These are phyloP conservation scores for Sporothrix globosa DNA, from an alignment of 2,329 filamentous ascomycete species.

Conservation along the genomic window DNA sequence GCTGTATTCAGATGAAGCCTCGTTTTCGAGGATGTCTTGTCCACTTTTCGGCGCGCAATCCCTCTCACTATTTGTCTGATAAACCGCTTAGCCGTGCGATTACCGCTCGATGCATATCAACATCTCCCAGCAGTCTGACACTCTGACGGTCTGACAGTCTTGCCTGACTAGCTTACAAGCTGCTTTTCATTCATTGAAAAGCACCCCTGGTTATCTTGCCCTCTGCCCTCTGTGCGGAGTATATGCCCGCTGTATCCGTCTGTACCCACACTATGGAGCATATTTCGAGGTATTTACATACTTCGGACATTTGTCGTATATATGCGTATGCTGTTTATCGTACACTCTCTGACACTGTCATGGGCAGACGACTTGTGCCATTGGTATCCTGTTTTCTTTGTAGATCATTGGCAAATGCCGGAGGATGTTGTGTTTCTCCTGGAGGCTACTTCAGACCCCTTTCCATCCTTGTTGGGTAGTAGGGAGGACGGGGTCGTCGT, in stretches of 20 bases:
- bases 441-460: not conserved
- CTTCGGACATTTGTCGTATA: too few relatives aligned
- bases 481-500: too few relatives aligned
- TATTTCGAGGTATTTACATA: too few relatives aligned
- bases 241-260: not conserved
- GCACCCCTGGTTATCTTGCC: not conserved
- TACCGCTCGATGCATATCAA: not conserved
- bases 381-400: constrained; percentile 13
- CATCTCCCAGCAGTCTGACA: constrained; percentile 18
- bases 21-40: not conserved
- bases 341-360: too few relatives aligned
- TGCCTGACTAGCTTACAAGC: not conserved
- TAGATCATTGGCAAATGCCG: constrained; percentile 19
- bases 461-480: constrained; percentile 1
- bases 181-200: not conserved
- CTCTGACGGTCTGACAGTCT: not conserved
- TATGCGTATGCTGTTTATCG: too few relatives aligned
- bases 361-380: not conserved
- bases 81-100: not conserved
- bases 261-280: too few relatives aligned
- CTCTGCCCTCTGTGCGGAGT: not conserved
- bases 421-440: constrained; percentile 2
- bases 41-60: too few relatives aligned
- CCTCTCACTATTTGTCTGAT: not conserved
- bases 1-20: not conserved